phyloP scores from a whole-genome alignment of 2,329 filamentous ascomycete species.

The Pseudofabraea citricarpa region DNA sequence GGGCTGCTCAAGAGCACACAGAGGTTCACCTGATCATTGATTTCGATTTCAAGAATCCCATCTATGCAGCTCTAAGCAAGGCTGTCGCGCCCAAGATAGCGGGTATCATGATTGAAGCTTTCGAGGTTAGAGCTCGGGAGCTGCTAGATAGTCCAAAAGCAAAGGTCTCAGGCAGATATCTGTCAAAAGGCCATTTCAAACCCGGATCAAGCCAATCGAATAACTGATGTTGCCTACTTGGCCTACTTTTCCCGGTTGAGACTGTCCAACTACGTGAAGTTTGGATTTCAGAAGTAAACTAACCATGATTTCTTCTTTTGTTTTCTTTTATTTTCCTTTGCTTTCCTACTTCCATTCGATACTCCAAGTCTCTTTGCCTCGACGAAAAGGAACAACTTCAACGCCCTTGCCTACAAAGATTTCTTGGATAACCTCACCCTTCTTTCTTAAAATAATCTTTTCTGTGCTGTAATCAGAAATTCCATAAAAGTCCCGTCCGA shows the following conservation, averaged over 20 bases:
- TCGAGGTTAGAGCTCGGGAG: slow-evolving; percentile 72
- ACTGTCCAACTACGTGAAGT: no score
- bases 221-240: no score
- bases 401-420: slow-evolving; percentile 54
- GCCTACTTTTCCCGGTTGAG: no score
- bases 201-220: no score
- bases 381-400: slow-evolving; percentile 26
- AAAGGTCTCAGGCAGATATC: not conserved
- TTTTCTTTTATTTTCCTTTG: no score
- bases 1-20: slow-evolving; percentile 45
- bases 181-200: not conserved
- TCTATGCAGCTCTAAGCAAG: slow-evolving; percentile 77
- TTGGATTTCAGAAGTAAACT: no score
- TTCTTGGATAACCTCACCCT: slow-evolving; percentile 23
- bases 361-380: slow-evolving; percentile 17
- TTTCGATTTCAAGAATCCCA: slow-evolving; percentile 83
- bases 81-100: slow-evolving; percentile 82
- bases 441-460: slow-evolving; percentile 21
- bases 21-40: slow-evolving; percentile 72
- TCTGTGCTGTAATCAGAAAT: no score
- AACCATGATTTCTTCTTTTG: no score
- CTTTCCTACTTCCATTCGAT: slow-evolving; percentile 44
- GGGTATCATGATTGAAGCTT: slow-evolving; percentile 85
- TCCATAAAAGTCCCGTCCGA: slow-evolving; percentile 54
- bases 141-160: slow-evolving; percentile 35